Percentiles rank a stretch among this genome's conserved stretches.
phyloP scores from a whole-genome alignment of 805 yeast species.

The Wickerhamomyces tratensis region DNA sequence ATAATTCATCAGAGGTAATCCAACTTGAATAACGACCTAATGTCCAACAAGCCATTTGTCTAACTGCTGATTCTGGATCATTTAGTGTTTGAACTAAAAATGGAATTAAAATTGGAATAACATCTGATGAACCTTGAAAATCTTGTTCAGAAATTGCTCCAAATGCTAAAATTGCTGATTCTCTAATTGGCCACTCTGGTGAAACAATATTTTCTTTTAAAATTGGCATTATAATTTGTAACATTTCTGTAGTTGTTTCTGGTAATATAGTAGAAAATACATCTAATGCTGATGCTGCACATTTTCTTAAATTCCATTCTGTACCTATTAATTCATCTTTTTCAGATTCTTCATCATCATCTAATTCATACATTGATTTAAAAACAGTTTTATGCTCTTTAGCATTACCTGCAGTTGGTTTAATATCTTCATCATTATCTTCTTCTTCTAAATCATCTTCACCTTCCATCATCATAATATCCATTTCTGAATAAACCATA shows the following conservation, averaged over 20 bases:
- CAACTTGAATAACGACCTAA: constrained; percentile 76
- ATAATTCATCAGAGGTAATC: constrained; percentile 57
- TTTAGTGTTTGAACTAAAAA: constrained; percentile 70
- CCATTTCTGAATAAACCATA: constrained; percentile 86
- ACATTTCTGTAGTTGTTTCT: constrained; percentile 51
- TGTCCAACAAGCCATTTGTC: constrained; percentile 96
- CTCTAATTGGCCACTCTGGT: constrained; percentile 80
- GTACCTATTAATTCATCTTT: constrained; percentile 66
- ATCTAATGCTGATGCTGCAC: constrained; percentile 91
- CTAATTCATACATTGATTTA: constrained; percentile 30
- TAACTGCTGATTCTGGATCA: constrained; percentile 73
- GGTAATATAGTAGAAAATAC: constrained; percentile 46
- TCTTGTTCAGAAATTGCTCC: constrained; percentile 95
- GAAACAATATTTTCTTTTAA: constrained; percentile 63
- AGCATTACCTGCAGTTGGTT: constrained; percentile 67
- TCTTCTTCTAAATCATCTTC: constrained; percentile 70
- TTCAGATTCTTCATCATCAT: constrained; percentile 57
- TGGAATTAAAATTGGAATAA: constrained; percentile 75
- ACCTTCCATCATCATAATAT: constrained; percentile 56
- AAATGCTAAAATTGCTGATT: constrained; percentile 86
- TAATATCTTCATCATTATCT: constrained; percentile 82
- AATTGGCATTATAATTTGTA: constrained; percentile 61
- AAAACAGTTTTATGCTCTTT: constrained; percentile 30
- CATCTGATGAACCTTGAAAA: constrained; percentile 55
- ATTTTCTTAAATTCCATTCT: constrained; percentile 88